A percentile compares a stretch with the other conserved stretches of the same genome.
These are phyloP conservation scores for Pyricularia grisea DNA, from an alignment of 2,329 filamentous ascomycete species.

Conservation along the genomic window DNA sequence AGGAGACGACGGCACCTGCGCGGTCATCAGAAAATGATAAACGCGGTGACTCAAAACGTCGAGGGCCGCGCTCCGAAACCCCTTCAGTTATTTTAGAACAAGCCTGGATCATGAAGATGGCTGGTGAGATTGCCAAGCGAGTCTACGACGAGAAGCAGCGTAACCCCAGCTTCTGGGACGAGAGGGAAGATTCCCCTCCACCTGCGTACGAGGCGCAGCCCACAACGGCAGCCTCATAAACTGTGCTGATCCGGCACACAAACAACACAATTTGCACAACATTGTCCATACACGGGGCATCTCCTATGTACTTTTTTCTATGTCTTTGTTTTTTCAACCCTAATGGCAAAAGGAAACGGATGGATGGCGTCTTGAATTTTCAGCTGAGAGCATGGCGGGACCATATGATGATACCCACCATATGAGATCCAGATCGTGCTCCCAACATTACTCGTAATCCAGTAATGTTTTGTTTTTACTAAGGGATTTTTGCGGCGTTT, in stretches of 20 bases:
- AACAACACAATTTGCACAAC: neutral
- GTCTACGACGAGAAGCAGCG: constrained; percentile 78
- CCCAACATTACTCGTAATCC: constrained; percentile 5
- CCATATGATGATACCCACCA: constrained; percentile 1
- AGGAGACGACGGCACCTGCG: neutral
- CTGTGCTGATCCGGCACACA: neutral
- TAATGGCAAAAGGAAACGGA: neutral
- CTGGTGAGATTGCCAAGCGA: constrained; percentile 77
- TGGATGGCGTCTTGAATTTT: neutral
- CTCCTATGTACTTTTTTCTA: constrained; percentile 2
- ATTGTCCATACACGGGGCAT: neutral
- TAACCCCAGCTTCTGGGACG: constrained; percentile 41
- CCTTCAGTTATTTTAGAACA: constrained; percentile 61
- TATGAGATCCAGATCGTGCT: neutral
- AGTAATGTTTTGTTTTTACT: constrained; percentile 5
- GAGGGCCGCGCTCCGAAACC: constrained; percentile 32
- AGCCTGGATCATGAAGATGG: constrained; percentile 89
- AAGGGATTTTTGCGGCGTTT: neutral
- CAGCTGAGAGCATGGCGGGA: constrained; percentile 4
- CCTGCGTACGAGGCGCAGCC: constrained; percentile 48
- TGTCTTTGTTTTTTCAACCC: neutral
- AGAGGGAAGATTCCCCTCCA: constrained; percentile 47
- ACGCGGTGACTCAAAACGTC: neutral
- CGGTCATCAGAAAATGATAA: neutral
- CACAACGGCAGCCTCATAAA: neutral